Evolutionary conservation across 2,329 filamentous ascomycete genomes (phyloP).

Genomic region (Escovopsis weberi): DNA sequence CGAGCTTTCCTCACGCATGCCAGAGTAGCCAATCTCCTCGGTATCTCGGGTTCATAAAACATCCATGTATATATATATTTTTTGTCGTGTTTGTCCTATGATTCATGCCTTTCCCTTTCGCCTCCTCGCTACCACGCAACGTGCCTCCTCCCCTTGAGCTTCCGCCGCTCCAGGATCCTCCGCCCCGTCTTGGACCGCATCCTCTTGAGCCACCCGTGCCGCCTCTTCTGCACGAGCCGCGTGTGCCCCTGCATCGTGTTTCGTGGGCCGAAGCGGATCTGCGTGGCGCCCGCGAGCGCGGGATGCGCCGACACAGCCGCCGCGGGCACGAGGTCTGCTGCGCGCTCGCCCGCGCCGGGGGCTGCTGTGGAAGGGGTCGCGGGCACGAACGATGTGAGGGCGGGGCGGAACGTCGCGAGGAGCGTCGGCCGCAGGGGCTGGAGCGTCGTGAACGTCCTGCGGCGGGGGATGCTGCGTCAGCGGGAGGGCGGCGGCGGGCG

Average conservation of each 20-base stretch:
- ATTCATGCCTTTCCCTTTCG: neutral
- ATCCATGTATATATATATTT: neutral
- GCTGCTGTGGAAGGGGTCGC: slow-evolving; percentile 3
- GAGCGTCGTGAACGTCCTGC: slow-evolving; percentile 34
- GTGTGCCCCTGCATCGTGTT: slow-evolving; percentile 41
- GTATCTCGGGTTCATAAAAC: no score
- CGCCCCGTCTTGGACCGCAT: slow-evolving; percentile 35
- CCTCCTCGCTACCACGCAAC: slow-evolving; percentile 16
- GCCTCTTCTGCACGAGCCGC: slow-evolving; percentile 42
- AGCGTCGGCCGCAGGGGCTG: slow-evolving; percentile 35
- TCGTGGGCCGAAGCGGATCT: slow-evolving; percentile 44
- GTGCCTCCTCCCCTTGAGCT: slow-evolving; percentile 35
- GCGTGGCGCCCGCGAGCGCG: slow-evolving; percentile 31
- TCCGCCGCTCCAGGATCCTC: slow-evolving; percentile 37
- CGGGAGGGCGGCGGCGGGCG: neutral
- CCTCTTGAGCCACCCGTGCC: slow-evolving; percentile 41
- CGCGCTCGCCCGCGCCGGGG: slow-evolving; percentile 1
- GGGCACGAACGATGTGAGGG: slow-evolving; percentile 18
- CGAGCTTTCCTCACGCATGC: no score
- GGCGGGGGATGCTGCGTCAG: neutral
- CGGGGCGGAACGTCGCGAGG: slow-evolving; percentile 19
- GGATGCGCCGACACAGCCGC: slow-evolving; percentile 37
- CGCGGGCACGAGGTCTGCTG: slow-evolving; percentile 30
- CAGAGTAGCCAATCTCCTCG: no score
- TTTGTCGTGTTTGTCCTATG: neutral